Conservation (phyloP, 495 filamentous ascomycete species). For the Chaetomium fimeti region DNA sequence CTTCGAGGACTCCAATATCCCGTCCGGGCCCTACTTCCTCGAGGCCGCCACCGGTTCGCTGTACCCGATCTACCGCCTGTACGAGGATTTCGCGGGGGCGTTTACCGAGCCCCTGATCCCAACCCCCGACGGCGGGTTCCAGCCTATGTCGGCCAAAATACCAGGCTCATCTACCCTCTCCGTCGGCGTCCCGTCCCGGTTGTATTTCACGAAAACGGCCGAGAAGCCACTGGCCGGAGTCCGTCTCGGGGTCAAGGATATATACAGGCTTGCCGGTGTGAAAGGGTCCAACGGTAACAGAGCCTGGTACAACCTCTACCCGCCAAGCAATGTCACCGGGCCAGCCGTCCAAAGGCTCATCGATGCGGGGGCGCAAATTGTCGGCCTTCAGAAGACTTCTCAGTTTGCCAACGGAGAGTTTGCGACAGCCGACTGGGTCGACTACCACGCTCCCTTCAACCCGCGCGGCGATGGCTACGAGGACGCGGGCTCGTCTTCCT, state of each 20-base stretch:
- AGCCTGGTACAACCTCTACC: slow-evolving; percentile 56
- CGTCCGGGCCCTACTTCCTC: slow-evolving; percentile 51
- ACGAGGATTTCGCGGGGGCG: slow-evolving; percentile 42
- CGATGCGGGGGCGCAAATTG: slow-evolving; percentile 57
- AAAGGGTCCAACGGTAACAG: slow-evolving; percentile 56
- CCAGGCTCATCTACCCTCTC: slow-evolving; percentile 31
- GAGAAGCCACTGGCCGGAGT: slow-evolving; percentile 49
- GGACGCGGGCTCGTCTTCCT: slow-evolving; percentile 46
- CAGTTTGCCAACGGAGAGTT: slow-evolving; percentile 60
- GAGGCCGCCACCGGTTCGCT: slow-evolving; percentile 40
- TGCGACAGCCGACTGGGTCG: slow-evolving; percentile 55
- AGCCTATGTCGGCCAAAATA: slow-evolving; percentile 40
- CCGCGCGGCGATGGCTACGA: slow-evolving; percentile 59
- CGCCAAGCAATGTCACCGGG: slow-evolving; percentile 46
- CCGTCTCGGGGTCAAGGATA: slow-evolving; percentile 63
- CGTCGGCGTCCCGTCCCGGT: slow-evolving; percentile 52
- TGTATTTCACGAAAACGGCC: slow-evolving; percentile 50
- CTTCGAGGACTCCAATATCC: slow-evolving; percentile 31
- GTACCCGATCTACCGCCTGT: slow-evolving; percentile 44
- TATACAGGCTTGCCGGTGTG: slow-evolving; percentile 56
- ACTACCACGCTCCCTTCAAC: slow-evolving; percentile 56
- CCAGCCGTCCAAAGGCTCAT: slow-evolving; percentile 55
- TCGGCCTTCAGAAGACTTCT: slow-evolving; percentile 59
- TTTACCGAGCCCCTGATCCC: slow-evolving; percentile 41
- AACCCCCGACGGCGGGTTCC: slow-evolving; percentile 41